phyloP scores from a whole-genome alignment of 108 stramenopile species.

The Fistulifera pelliculosa region DNA sequence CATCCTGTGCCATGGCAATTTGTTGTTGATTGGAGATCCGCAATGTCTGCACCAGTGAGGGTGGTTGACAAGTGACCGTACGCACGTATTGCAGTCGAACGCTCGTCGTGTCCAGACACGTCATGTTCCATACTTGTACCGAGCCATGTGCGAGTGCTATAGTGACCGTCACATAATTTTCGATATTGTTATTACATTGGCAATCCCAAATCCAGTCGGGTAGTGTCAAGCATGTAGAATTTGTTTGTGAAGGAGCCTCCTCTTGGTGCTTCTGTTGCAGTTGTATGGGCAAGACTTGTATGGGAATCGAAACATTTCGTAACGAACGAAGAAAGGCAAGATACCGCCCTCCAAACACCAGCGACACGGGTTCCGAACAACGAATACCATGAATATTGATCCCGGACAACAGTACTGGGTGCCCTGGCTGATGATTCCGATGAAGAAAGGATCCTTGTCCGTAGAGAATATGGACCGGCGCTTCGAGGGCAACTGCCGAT shows the following conservation, averaged over 20 bases:
- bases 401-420: too few species aligned
- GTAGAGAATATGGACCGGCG: background rate
- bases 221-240: background rate
- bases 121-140: conserved; percentile 1
- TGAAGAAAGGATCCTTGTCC: background rate
- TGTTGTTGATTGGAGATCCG: too few species aligned
- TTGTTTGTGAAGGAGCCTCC: too few species aligned
- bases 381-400: too few species aligned
- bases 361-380: too few species aligned
- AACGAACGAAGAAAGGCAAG: too few species aligned
- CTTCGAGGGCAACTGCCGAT: background rate
- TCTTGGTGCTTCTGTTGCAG: too few species aligned
- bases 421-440: background rate
- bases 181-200: background rate
- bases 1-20: background rate
- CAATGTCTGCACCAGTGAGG: too few species aligned
- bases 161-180: background rate
- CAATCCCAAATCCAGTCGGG: conserved; percentile 13
- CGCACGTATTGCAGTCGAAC: background rate
- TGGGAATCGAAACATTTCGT: too few species aligned
- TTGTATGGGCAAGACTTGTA: too few species aligned
- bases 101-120: background rate
- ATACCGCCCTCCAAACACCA: too few species aligned
- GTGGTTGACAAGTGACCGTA: background rate
- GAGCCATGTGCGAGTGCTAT: conserved; percentile 6